These are phyloP conservation scores for Annulohypoxylon bovei DNA, from an alignment of 495 filamentous ascomycete species.

Conservation along the genomic window DNA sequence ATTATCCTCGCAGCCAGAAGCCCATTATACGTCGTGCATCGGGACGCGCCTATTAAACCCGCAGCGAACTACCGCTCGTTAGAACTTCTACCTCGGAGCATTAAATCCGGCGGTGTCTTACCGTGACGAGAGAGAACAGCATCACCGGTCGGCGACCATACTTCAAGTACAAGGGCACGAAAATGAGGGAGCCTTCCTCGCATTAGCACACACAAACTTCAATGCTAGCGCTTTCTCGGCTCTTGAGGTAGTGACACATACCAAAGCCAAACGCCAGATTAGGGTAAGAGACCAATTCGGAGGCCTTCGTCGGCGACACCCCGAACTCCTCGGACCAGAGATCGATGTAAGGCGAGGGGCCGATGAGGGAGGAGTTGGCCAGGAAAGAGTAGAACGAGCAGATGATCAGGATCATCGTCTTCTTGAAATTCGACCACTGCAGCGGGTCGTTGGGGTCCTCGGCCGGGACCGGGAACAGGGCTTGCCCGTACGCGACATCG, in stretches of 20 bases:
- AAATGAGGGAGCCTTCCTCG: slow-evolving; percentile 60
- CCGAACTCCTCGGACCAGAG: slow-evolving; percentile 66
- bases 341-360: slow-evolving; percentile 68
- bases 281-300: slow-evolving; percentile 68
- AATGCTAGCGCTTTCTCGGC: neutral
- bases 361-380: slow-evolving; percentile 66
- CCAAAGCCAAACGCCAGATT: slow-evolving; percentile 73
- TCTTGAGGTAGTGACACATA: slow-evolving; percentile 8
- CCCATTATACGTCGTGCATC: slow-evolving; percentile 58
- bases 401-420: slow-evolving; percentile 67
- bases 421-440: slow-evolving; percentile 68
- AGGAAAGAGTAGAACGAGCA: slow-evolving; percentile 70
- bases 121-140: slow-evolving; percentile 61
- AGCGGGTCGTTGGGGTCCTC: slow-evolving; percentile 74
- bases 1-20: slow-evolving; percentile 67
- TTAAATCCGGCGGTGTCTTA: slow-evolving; percentile 39
- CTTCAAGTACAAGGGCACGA: slow-evolving; percentile 70
- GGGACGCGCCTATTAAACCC: slow-evolving; percentile 66
- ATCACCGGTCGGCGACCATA: slow-evolving; percentile 69
- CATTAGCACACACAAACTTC: slow-evolving; percentile 15
- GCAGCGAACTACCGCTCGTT: slow-evolving; percentile 56
- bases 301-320: slow-evolving; percentile 60
- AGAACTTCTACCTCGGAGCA: neutral
- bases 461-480: slow-evolving; percentile 69
- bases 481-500: slow-evolving; percentile 67